Conservation (phyloP, 805 yeast species). For the Hemisphaericaspora nanyangensis region DNA sequence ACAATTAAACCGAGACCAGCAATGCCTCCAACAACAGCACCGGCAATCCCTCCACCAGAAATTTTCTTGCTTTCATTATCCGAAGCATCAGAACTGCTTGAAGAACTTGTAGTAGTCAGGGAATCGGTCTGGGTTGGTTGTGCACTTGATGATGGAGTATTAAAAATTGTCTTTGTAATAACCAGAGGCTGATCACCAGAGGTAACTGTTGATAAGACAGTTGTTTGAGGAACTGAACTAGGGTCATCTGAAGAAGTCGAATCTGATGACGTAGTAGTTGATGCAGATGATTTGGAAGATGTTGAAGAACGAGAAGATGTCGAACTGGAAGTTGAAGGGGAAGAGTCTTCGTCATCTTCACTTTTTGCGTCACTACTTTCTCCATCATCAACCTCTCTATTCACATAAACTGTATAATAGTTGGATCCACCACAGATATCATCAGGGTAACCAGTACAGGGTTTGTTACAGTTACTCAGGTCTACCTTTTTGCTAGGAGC, state of each 20-base stretch:
- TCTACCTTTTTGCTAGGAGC: constrained; percentile 24
- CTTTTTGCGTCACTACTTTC: too few relatives aligned
- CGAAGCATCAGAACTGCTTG: constrained; percentile 6
- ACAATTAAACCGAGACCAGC: constrained; percentile 35
- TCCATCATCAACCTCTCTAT: constrained; percentile 16
- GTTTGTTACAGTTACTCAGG: constrained; percentile 24
- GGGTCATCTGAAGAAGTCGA: constrained; percentile 6
- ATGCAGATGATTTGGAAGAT: constrained; percentile 9
- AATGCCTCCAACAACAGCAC: constrained; percentile 39
- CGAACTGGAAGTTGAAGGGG: constrained; percentile 11
- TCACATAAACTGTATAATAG: constrained; percentile 29
- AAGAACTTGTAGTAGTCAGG: constrained; percentile 10
- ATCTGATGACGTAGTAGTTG: constrained; percentile 8
- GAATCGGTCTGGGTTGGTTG: constrained; percentile 3
- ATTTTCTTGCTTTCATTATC: constrained; percentile 13
- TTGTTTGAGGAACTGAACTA: constrained; percentile 9
- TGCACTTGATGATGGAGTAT: constrained; percentile 8
- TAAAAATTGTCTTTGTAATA: constrained; percentile 7
- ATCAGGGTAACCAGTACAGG: constrained; percentile 33
- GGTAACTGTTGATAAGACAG: constrained; percentile 18
- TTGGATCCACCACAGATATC: constrained; percentile 38
- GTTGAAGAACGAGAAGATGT: constrained; percentile 5
- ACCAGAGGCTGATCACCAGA: constrained; percentile 7
- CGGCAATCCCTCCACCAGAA: constrained; percentile 41
- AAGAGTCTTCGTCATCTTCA: constrained; percentile 1